Base-by-base conservation (phyloP, 2,329 filamentous ascomycete species). In the Aspergillus tanneri region DNA sequence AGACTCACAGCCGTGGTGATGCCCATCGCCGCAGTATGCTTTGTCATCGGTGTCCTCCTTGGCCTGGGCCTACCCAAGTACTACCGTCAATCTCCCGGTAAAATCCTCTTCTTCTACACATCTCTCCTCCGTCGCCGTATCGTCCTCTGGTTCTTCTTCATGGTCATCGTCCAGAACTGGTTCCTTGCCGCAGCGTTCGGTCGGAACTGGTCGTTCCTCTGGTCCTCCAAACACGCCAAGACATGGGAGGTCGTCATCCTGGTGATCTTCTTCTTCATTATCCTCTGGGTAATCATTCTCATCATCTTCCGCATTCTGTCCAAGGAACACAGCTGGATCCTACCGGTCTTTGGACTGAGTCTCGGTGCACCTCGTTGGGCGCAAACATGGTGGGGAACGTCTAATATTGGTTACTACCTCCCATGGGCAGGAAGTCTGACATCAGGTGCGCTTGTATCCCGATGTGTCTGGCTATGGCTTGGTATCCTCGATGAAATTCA, bases 261-360 rank as follows among this genome's bases (percentile, higher is more conserved):
- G 3, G 62, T 70, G 10, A 47, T 70, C 4, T 52, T 66, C 9
- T 76, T 76, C 61, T 76, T 76, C 45, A 74, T 84, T 23, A 48
- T 81, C 19, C 68, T 85, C 38, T 87, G 84, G 84, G 70, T 73
- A 24, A 55, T 41, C 22, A 44, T 69, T 24, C 58, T 72, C 4
- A 61, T 63, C 22, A 59, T 82, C 43, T 79, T 86, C 55, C 76
- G 74, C 8, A 65, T 71, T 42, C 72, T 84, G n/a, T 80, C 79
- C 12, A 78, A 77, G 54, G 75, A 75, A 12, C 83, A 86, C 63
- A 80, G 77, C 42, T 86, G 84, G 84, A 79, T 86, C 55, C 69
- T 87, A 4, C 83, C 83, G 10, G 78, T 87, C 47, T 85, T 86
- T 54, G 83, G 83, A 37, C 81, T 86, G 50, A 83, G 83, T 11